Conservation (phyloP, 805 yeast species). For the Wickerhamomyces kurtzmanii region DNA sequence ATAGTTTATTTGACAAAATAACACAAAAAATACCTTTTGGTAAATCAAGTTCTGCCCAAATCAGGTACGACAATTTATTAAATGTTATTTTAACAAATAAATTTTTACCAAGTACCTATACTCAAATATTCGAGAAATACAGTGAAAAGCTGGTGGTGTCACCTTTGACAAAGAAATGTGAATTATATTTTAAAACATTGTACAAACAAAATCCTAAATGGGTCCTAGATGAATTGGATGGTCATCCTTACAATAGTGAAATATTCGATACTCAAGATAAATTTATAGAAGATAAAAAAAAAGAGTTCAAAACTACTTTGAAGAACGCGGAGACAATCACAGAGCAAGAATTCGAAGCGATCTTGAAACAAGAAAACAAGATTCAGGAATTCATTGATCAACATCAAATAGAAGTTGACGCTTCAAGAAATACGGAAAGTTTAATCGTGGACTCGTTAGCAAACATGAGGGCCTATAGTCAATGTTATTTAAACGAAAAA, state of each 20-base stretch:
- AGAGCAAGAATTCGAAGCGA: conserved; percentile 6
- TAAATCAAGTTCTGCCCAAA: too few relatives aligned
- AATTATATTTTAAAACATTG: conserved; percentile 9
- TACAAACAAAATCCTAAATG: conserved; percentile 13
- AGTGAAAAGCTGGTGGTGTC: too few relatives aligned
- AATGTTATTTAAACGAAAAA: conserved; percentile 13
- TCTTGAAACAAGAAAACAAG: conserved; percentile 4
- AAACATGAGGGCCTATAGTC: conserved; percentile 16
- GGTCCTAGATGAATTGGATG: conserved; percentile 10
- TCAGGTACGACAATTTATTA: too few relatives aligned
- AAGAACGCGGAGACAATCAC: conserved; percentile 6
- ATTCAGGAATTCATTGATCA: conserved; percentile 9
- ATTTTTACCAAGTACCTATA: too few relatives aligned
- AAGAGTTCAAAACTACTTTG: conserved; percentile 8
- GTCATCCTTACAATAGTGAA: conserved; percentile 10
- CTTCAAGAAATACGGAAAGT: conserved; percentile 12
- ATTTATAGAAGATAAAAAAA: conserved; percentile 8
- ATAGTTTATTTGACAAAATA: too few relatives aligned
- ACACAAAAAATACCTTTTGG: too few relatives aligned
- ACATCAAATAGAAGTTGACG: conserved; percentile 6
- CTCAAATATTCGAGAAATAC: too few relatives aligned
- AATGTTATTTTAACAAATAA: too few relatives aligned
- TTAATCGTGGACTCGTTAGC: conserved; percentile 14
- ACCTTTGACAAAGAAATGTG: conserved; percentile 9
- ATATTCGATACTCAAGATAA: conserved; percentile 15